Percentiles rank a stretch among this genome's conserved stretches.
Evolutionary conservation across 108 stramenopile genomes (phyloP).

Genomic region (Pseudonitzschia pungens): DNA sequence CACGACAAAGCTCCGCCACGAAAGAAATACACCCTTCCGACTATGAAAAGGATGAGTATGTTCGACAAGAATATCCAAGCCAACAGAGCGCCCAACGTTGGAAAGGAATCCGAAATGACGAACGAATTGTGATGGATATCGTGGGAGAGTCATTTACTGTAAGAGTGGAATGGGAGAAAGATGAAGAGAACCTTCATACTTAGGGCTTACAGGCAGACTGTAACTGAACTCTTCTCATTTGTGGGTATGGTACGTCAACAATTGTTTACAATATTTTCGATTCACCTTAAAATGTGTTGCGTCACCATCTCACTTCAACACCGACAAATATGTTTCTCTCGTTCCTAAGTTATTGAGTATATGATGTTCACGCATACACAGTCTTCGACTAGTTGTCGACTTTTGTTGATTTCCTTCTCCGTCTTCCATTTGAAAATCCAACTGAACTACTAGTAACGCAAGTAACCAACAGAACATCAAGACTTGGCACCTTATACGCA

Average conservation of each 20-base stretch:
- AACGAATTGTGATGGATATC: neutral
- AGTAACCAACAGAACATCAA: too few species aligned
- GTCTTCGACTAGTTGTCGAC: too few species aligned
- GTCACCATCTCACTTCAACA: too few species aligned
- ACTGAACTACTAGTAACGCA: too few species aligned
- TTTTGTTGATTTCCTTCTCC: too few species aligned
- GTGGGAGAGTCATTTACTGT: too few species aligned
- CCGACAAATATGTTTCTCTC: too few species aligned
- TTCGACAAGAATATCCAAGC: neutral
- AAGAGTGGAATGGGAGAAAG: neutral
- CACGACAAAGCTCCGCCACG: neutral
- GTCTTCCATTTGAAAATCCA: too few species aligned
- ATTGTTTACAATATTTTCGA: neutral
- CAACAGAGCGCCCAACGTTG: neutral
- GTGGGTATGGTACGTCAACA: neutral
- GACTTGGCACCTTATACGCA: too few species aligned
- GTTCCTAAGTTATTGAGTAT: too few species aligned
- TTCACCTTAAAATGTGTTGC: too few species aligned
- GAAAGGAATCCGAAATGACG: neutral
- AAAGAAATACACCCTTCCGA: conserved; percentile 7
- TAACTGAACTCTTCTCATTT: neutral
- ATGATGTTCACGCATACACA: too few species aligned
- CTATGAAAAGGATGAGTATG: neutral
- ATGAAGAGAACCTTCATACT: neutral
- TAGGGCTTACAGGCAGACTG: neutral